Percentiles rank a stretch among this genome's conserved stretches.
Conservation (phyloP, 73 alveolate genomes). For the Stentor roeselii region DNA sequence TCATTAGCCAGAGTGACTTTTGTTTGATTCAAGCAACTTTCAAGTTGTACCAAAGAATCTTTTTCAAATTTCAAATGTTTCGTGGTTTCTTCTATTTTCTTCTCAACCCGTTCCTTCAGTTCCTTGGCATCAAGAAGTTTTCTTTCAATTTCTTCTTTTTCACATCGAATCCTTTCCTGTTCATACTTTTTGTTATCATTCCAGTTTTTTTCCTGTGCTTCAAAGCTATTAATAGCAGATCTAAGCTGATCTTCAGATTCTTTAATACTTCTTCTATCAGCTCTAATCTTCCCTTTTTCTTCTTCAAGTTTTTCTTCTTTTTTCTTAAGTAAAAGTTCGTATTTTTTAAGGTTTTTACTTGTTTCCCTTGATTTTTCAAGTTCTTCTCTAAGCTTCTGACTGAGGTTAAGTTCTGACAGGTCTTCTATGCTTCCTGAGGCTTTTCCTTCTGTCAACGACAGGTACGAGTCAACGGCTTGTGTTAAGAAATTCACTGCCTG, state of each 20-base stretch:
- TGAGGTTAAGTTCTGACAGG: neutral
- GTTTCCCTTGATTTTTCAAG: neutral
- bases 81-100: neutral
- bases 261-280: neutral
- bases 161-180: neutral
- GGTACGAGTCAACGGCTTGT: neutral
- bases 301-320: conserved; percentile 3
- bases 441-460: neutral
- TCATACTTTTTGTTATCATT: neutral
- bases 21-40: neutral
- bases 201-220: neutral
- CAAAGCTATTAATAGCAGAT: neutral
- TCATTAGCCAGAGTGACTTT: neutral
- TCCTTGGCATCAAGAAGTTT: neutral
- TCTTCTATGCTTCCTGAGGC: neutral
- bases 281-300: neutral
- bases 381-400: neutral
- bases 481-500: neutral
- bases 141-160: neutral
- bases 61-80: neutral
- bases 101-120: neutral
- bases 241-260: neutral
- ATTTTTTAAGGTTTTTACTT: neutral
- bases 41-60: neutral
- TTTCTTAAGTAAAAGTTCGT: neutral